These are phyloP conservation scores for Ceriops tagal DNA, from an alignment of 345 rosid genomes.

Conservation along the genomic window DNA sequence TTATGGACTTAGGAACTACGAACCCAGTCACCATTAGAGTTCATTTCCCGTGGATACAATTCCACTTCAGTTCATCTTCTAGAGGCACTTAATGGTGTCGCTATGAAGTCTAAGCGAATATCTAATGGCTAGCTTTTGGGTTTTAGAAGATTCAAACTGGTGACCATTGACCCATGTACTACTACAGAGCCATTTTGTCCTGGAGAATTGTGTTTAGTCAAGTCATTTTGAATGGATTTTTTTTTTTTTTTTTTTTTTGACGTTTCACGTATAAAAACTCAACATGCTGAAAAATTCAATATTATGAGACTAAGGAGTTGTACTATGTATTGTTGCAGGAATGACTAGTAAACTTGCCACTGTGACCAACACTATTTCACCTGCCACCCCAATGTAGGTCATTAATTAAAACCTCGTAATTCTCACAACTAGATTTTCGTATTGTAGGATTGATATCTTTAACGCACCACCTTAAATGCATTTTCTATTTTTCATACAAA, in stretches of 20 bases:
- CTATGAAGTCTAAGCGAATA: not conserved
- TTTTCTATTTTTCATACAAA: conserved; percentile 17
- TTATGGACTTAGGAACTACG: conserved; percentile 53
- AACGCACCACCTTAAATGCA: not conserved
- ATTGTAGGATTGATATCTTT: not conserved
- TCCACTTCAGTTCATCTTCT: too few species aligned
- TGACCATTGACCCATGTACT: not conserved
- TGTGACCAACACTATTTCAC: conserved; percentile 13
- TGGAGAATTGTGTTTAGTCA: not conserved
- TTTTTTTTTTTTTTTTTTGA: not conserved
- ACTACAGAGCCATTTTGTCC: not conserved
- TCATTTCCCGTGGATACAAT: not conserved
- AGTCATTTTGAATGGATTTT: not conserved
- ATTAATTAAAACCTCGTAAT: not conserved
- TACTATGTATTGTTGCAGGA: conserved; percentile 25
- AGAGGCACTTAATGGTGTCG: not conserved
- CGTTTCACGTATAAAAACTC: not conserved
- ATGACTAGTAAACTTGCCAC: conserved; percentile 33
- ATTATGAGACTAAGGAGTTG: not conserved
- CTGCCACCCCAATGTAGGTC: conserved; percentile 31
- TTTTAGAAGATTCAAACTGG: conserved; percentile 1
- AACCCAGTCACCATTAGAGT: conserved; percentile 19
- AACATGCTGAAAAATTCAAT: conserved; percentile 1
- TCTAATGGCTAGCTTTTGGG: not conserved
- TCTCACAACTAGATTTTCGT: not conserved